Conservation (phyloP, 1,284 basidiomycete species). For the Entoloma clypeatum region DNA sequence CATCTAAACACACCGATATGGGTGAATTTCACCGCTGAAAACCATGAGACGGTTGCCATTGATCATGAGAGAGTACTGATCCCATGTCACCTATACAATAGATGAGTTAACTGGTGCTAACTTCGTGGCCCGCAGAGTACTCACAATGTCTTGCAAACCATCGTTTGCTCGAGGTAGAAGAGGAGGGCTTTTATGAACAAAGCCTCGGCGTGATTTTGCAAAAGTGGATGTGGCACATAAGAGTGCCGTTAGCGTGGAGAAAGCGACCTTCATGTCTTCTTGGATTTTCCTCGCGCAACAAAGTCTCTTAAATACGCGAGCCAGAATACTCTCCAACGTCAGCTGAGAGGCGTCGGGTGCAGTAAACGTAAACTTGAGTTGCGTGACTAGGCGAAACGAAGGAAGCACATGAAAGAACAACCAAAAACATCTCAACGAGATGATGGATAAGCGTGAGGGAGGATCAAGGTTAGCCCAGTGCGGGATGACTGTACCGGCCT, state of each 20-base stretch:
- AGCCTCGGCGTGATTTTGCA: conserved; percentile 11
- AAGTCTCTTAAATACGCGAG: no score
- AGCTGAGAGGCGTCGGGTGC: no score
- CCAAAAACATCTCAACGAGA: no score
- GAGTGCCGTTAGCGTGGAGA: conserved; percentile 13
- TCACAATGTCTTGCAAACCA: conserved; percentile 26
- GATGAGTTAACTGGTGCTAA: not conserved
- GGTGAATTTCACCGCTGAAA: conserved; percentile 47
- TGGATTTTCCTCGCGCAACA: no score
- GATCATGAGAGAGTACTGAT: conserved; percentile 45
- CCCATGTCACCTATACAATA: conserved; percentile 38
- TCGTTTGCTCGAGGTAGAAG: conserved; percentile 17
- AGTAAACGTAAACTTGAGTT: no score
- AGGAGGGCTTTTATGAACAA: conserved; percentile 1
- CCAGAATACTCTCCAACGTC: no score
- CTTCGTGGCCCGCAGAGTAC: conserved; percentile 3
- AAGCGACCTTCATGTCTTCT: conserved; percentile 13
- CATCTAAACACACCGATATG: conserved; percentile 36
- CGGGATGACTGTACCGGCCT: no score
- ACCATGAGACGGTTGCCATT: conserved; percentile 44
- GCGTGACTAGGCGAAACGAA: no score
- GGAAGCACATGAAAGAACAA: no score
- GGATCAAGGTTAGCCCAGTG: no score
- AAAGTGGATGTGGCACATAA: conserved; percentile 12
- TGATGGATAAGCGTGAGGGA: no score